phyloP scores from a whole-genome alignment of 2,329 filamentous ascomycete species.

The Exserohilum turcica region DNA sequence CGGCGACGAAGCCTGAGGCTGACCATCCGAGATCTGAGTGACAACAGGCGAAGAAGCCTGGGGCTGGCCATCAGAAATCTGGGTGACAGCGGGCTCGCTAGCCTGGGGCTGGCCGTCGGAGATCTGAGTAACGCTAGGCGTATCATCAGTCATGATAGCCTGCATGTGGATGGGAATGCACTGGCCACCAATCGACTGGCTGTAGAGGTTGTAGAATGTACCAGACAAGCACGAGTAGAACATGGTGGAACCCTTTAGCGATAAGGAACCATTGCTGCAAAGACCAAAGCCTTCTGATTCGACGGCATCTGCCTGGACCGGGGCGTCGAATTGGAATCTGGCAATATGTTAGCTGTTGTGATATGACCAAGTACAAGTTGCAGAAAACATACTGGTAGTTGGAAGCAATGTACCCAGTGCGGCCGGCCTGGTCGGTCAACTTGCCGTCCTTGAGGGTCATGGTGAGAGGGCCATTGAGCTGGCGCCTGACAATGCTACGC shows the following conservation, averaged over 20 bases:
- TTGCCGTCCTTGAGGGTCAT: slow-evolving; percentile 67
- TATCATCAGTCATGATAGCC: slow-evolving; percentile 16
- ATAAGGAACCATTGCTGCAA: slow-evolving; percentile 71
- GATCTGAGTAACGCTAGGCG: slow-evolving; percentile 18
- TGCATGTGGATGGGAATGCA: slow-evolving; percentile 58
- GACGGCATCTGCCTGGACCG: slow-evolving; percentile 68
- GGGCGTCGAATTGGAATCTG: slow-evolving; percentile 50
- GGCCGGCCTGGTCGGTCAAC: slow-evolving; percentile 67
- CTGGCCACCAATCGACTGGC: slow-evolving; percentile 69
- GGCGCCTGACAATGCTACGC: slow-evolving; percentile 35
- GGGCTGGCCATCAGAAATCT: slow-evolving; percentile 39
- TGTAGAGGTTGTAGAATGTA: slow-evolving; percentile 82
- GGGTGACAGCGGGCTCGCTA: slow-evolving; percentile 22
- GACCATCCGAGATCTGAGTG: slow-evolving; percentile 29
- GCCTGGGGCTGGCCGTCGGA: slow-evolving; percentile 30
- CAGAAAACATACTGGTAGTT: slow-evolving; percentile 66
- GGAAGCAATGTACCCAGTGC: slow-evolving; percentile 77
- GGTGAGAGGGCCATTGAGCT: slow-evolving; percentile 56
- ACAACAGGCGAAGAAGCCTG: slow-evolving; percentile 23
- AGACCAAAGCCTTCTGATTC: slow-evolving; percentile 75
- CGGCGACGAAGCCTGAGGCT: slow-evolving; percentile 21
- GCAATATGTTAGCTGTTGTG: slow-evolving; percentile 8
- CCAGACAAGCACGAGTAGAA: slow-evolving; percentile 79
- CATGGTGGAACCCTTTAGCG: slow-evolving; percentile 63
- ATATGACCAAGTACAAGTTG: no score